Conservation (phyloP, 352 stramenopile species). For the Albugo laibachii region DNA sequence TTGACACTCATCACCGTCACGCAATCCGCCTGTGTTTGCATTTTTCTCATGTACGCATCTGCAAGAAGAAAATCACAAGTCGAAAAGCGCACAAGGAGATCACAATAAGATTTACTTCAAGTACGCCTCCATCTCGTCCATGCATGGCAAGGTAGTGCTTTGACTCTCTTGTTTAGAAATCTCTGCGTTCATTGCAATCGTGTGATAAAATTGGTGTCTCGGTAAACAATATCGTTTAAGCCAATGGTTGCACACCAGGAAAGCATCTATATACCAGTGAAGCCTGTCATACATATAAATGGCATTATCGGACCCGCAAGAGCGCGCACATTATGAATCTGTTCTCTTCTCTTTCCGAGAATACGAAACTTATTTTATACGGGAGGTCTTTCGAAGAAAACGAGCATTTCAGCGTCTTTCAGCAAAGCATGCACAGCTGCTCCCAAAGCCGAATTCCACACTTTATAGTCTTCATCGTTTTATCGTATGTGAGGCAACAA, state of each 20-base stretch:
- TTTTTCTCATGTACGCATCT: slow-evolving; percentile 44
- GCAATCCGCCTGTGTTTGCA: slow-evolving; percentile 31
- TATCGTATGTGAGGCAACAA: slow-evolving; percentile 13
- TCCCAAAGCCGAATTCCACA: slow-evolving; percentile 38
- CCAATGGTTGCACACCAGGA: too few relatives aligned
- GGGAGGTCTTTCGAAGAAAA: slow-evolving; percentile 67
- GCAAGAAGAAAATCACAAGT: too few relatives aligned
- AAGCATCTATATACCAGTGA: too few relatives aligned
- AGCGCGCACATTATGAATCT: slow-evolving; percentile 66
- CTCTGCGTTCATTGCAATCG: too few relatives aligned
- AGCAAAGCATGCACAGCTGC: slow-evolving; percentile 45
- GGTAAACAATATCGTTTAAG: too few relatives aligned
- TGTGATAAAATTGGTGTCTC: too few relatives aligned
- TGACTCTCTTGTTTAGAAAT: too few relatives aligned
- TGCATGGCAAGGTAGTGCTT: too few relatives aligned
- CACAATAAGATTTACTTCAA: too few relatives aligned
- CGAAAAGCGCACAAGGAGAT: too few relatives aligned
- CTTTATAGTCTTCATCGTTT: slow-evolving; percentile 63
- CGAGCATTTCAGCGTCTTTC: slow-evolving; percentile 57
- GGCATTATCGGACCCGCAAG: slow-evolving; percentile 21
- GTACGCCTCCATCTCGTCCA: too few relatives aligned
- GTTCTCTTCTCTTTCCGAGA: slow-evolving; percentile 74
- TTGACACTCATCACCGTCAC: slow-evolving; percentile 50
- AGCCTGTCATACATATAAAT: too few relatives aligned
- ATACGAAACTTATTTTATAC: slow-evolving; percentile 67